Evolutionary conservation across 2,329 filamentous ascomycete genomes (phyloP).

Genomic region (Colletotrichum plurivorum): DNA sequence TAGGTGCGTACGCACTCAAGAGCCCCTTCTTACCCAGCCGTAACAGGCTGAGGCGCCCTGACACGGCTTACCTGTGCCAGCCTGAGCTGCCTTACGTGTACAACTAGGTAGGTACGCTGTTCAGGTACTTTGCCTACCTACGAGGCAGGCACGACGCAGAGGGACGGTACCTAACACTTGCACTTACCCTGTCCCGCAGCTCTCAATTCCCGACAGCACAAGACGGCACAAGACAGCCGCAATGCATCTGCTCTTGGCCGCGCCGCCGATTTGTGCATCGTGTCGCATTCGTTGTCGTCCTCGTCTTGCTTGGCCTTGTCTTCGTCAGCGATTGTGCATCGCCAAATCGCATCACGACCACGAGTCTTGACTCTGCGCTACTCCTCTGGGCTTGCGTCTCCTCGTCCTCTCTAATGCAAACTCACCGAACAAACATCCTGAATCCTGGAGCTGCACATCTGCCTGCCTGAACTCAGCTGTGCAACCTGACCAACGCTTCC

Average conservation of each 20-base stretch:
- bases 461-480: neutral
- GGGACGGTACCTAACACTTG: too few species aligned
- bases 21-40: neutral
- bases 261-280: conserved; percentile 3
- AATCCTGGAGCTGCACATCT: neutral
- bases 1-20: neutral
- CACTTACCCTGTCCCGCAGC: neutral
- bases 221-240: neutral
- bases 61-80: neutral
- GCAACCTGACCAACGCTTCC: neutral
- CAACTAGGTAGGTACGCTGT: too few species aligned
- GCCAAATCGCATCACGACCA: neutral
- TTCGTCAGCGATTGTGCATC: conserved; percentile 7
- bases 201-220: conserved; percentile 1
- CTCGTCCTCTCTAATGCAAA: neutral
- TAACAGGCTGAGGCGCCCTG: neutral
- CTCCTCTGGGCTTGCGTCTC: conserved; percentile 27
- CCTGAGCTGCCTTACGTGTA: conserved; percentile 5
- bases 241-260: conserved; percentile 1
- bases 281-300: conserved; percentile 17
- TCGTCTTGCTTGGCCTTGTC: conserved; percentile 24
- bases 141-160: too few species aligned
- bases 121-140: too few species aligned
- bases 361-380: conserved; percentile 25
- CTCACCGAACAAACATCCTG: too few species aligned